Conservation (phyloP, 495 filamentous ascomycete genomes). For the Lasiosphaeriaceae sp. region DNA sequence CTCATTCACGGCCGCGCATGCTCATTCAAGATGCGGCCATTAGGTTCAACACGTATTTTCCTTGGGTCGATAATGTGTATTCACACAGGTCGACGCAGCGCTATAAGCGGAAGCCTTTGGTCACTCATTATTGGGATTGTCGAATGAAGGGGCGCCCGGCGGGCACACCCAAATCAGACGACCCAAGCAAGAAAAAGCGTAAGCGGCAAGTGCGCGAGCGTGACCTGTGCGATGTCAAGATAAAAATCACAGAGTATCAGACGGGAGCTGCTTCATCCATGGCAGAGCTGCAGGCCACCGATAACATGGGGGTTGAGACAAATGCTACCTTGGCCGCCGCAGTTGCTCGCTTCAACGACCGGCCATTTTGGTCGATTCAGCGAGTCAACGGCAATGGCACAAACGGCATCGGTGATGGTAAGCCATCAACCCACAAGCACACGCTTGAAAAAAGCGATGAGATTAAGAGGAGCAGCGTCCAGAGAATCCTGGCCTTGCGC, state of each 20-base stretch:
- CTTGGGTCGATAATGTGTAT: constrained; percentile 88
- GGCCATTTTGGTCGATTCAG: constrained; percentile 67
- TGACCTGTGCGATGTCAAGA: constrained; percentile 86
- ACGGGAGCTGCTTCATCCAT: constrained; percentile 43
- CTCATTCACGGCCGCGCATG: not conserved
- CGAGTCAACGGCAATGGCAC: constrained; percentile 74
- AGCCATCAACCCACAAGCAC: constrained; percentile 63
- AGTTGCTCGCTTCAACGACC: constrained; percentile 25
- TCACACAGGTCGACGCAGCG: constrained; percentile 83
- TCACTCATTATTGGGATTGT: constrained; percentile 89
- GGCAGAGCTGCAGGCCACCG: constrained; percentile 19
- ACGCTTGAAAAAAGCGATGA: constrained; percentile 74
- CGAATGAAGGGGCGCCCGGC: constrained; percentile 80
- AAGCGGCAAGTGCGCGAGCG: constrained; percentile 73
- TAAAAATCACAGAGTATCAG: constrained; percentile 85
- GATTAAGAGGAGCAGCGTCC: constrained; percentile 81
- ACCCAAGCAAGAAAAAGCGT: constrained; percentile 85
- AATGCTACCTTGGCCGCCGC: constrained; percentile 5
- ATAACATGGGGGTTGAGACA: constrained; percentile 16
- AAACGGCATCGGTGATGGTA: constrained; percentile 62
- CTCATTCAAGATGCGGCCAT: not conserved
- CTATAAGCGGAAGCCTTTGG: constrained; percentile 79
- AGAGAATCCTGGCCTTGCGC: constrained; percentile 60
- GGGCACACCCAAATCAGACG: constrained; percentile 78
- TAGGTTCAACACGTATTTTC: constrained; percentile 85